Evolutionary conservation across 1,284 basidiomycete genomes (phyloP), one percentile per base, ranked within the genome.

Genomic region (Fomitopsis betulina): DNA sequence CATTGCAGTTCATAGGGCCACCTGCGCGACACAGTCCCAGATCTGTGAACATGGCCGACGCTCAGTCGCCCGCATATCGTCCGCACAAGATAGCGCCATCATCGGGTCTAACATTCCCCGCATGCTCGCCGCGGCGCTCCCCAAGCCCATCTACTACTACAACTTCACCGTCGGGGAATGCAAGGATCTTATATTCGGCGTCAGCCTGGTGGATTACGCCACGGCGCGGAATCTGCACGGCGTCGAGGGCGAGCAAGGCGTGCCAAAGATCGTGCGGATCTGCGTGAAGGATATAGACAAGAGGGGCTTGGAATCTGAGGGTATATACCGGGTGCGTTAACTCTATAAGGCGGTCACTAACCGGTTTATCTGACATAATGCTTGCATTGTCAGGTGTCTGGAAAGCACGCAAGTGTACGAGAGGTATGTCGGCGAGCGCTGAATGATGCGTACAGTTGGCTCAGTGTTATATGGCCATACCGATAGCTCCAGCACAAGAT

Each of bases 161-260:
- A 91, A 94, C 70, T 91, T 86, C 58, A 81, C 83, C 64, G 91
- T 97, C 42, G 97, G 96, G 23, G 87, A 89, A 69, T 98, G 94
- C 67, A 83, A 82, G 55, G 91, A 93, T 68, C 77, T 99, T 37
- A 91, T 98, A 51, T 98, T 98, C 70, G 96, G 96, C 25, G 89
- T 98, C 62, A 88, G 86, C 62, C 75, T 99, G 56, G 87, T 89
- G 55, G 96, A 98, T 71, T 98, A 99, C 70, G 93, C 95, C 12
- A 94, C 90, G 33, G 84, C 91, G 5, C 86, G 93, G 61, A 83
- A 84, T 52, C 73, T 91, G n/a, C 79, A 79, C 39, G 89, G 92
- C 43, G 82, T 84, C 10, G 84, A 93, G 32, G 49, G 49, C 32
- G 49, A 51, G 17, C 49, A 51, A 15, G 49, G 30, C 8, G 79